Evolutionary conservation across 2,329 filamentous ascomycete genomes (phyloP).

Genomic region (Colletotrichum trifolii): DNA sequence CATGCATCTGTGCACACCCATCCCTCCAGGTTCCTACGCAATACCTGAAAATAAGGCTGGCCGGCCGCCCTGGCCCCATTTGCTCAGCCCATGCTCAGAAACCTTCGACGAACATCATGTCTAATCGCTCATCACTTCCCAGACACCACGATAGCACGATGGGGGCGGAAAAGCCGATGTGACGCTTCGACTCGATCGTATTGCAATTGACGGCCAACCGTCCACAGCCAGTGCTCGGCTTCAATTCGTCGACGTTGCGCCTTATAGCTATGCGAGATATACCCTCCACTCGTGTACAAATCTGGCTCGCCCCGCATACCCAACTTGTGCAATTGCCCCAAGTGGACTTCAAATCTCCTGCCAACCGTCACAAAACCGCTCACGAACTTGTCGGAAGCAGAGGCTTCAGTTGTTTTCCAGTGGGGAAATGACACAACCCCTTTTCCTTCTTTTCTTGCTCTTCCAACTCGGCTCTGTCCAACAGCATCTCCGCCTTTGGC

Average conservation of each 20-base stretch:
- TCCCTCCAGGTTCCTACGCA: neutral
- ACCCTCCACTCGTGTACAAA: neutral
- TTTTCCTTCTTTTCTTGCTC: neutral
- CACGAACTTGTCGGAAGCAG: neutral
- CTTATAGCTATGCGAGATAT: too few relatives aligned
- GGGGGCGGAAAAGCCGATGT: too few relatives aligned
- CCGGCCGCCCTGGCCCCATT: neutral
- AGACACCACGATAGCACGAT: too few relatives aligned
- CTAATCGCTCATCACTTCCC: too few relatives aligned
- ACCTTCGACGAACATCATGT: too few relatives aligned
- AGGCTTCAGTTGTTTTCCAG: neutral
- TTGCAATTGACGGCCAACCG: too few relatives aligned
- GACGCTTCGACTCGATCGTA: too few relatives aligned
- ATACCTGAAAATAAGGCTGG: neutral
- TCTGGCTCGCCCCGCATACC: neutral
- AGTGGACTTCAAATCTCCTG: conserved; percentile 7
- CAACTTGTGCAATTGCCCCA: neutral
- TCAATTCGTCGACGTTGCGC: too few relatives aligned
- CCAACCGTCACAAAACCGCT: neutral
- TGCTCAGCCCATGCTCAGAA: neutral
- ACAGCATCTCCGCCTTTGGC: too few relatives aligned
- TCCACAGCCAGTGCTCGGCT: too few relatives aligned
- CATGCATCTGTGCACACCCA: neutral
- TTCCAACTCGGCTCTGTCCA: neutral
- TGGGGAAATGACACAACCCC: neutral